phyloP scores from a whole-genome alignment of 176 grass and related monocot genomes.

The Triticum urartu region DNA sequence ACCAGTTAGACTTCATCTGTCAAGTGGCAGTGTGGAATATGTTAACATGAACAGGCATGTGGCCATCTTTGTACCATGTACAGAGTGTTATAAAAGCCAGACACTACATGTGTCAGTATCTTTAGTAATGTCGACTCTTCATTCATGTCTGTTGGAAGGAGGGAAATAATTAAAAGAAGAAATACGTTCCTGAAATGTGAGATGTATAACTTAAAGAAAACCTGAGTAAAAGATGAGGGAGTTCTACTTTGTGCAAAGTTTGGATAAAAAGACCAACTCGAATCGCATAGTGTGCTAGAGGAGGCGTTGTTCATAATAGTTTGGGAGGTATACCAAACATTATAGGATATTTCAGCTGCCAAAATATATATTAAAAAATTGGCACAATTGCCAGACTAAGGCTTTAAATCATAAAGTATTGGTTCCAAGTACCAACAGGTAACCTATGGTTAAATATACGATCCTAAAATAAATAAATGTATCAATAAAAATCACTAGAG shows the following conservation, averaged over 20 bases:
- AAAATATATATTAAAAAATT: neutral
- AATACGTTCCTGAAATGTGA: neutral
- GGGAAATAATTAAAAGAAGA: neutral
- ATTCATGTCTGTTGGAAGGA: neutral
- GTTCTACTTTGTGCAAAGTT: neutral
- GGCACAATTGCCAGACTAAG: neutral
- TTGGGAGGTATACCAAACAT: neutral
- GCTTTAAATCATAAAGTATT: neutral
- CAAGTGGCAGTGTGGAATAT: neutral
- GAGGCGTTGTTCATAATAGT: neutral
- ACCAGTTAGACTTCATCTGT: neutral
- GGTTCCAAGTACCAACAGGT: neutral
- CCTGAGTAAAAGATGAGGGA: neutral
- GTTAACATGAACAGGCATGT: slow-evolving; percentile 11
- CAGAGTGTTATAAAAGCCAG: neutral
- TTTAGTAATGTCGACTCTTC: neutral
- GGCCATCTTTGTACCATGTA: neutral
- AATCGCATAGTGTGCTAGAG: neutral
- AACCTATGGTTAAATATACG: neutral
- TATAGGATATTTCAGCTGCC: neutral
- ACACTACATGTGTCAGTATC: neutral
- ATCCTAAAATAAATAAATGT: neutral
- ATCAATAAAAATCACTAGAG: neutral
- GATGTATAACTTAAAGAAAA: neutral
- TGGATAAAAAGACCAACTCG: neutral